Evolutionary conservation across 441 rosid species (phyloP), one percentile per base, ranked within the genome.

Genomic region (Erodium trifolium): DNA sequence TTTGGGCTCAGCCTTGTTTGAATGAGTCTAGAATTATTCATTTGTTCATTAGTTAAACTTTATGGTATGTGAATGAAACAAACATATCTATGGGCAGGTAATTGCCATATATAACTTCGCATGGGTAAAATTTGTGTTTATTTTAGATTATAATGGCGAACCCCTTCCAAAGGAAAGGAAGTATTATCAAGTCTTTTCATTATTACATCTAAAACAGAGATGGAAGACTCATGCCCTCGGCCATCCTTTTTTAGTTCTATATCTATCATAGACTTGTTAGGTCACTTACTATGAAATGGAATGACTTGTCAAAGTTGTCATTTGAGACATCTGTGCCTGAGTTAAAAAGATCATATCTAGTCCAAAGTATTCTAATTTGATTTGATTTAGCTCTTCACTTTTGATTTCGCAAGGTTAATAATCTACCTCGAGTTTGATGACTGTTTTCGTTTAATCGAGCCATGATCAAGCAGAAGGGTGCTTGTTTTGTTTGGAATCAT

Each of bases 1-100:
- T 67, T 16, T 68, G 41, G 23, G 7, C 67, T 74, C 68, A 71
- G 65, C 1, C 14, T 19, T 43, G 62, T 18, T 65, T 37, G 7
- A 45, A 43, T 65, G 9, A 35, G 4, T 51, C n/a, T 23, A 49
- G 45, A 17, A 6, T 31, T 31, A 34, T n/a, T 51, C 51, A 55
- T 51, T 10, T 49, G 10, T 31, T 55, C 18, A 34, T 37, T 45
- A 27, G 2, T 31, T 51, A 62, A 60, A 35, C 10, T 8, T 16
- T 66, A 35, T 65, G 69, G 64, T 9, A 31, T 57, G 19, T 51
- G 2, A 51, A 51, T 51, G 19, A 51, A 51, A 14, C 19, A 51
- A 51, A 51, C 59, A 14, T 13, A 51, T 51, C 17, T 0, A 51
- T 14, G 6, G 41, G 8, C 41, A 37, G 41, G 41, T 37, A 37